phyloP scores from a whole-genome alignment of 2,329 filamentous ascomycete genomes.

The Colletotrichum truncatum region DNA sequence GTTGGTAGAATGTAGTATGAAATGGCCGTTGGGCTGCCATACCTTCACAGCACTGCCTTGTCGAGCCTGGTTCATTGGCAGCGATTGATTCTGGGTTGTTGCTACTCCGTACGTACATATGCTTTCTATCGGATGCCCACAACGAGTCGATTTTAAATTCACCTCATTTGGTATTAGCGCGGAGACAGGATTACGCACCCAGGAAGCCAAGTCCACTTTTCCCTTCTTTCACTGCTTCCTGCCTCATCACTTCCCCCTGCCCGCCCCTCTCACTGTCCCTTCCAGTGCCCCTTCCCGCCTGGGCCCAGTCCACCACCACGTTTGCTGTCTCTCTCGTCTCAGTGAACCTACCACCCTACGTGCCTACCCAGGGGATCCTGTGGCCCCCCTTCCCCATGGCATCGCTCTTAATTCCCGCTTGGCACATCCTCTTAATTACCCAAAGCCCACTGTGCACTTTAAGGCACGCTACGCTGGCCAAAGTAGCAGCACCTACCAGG shows the following conservation, averaged over 20 bases:
- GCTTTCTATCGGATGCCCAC: background rate
- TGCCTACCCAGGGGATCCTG: background rate
- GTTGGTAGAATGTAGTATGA: background rate
- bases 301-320: constrained; percentile 7
- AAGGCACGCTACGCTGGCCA: too few species aligned
- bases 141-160: background rate
- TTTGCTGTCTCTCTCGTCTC: constrained; percentile 13
- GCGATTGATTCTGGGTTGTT: constrained; percentile 2
- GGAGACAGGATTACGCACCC: background rate
- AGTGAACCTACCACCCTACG: background rate
- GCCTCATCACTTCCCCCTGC: background rate
- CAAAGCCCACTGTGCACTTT: too few species aligned
- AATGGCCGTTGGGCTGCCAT: background rate
- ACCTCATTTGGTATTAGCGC: background rate
- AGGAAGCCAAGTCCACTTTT: background rate
- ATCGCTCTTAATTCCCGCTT: too few species aligned
- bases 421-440: too few species aligned
- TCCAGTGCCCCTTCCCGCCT: background rate
- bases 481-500: too few species aligned
- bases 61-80: constrained; percentile 13
- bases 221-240: background rate
- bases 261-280: background rate
- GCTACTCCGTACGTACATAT: background rate
- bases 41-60: background rate
- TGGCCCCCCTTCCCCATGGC: too few species aligned